phyloP scores from a whole-genome alignment of 768 basidiomycete species.

The Mycena leptocephala region DNA sequence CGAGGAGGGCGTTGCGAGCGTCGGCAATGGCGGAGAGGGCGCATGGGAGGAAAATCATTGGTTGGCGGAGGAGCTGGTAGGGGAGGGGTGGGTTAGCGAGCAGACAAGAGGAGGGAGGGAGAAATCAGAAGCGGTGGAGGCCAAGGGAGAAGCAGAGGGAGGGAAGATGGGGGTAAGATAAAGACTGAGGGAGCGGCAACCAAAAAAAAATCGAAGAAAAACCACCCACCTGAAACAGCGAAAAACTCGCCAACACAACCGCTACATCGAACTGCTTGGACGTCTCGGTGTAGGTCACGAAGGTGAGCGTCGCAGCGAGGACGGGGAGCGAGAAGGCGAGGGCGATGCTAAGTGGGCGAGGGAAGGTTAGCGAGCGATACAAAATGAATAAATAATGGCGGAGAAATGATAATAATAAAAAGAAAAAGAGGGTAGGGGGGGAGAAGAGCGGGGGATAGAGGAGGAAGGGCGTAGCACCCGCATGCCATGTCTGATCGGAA shows the following conservation, averaged over 20 bases:
- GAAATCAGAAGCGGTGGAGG: too few species aligned
- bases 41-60: constrained; percentile 78
- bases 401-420: too few species aligned
- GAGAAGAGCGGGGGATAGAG: too few species aligned
- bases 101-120: neutral
- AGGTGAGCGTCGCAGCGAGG: constrained; percentile 76
- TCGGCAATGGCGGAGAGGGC: constrained; percentile 76
- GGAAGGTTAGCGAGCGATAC: neutral
- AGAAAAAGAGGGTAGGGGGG: too few species aligned
- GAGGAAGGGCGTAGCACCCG: too few species aligned
- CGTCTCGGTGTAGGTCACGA: constrained; percentile 75
- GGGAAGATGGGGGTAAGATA: too few species aligned
- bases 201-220: neutral
- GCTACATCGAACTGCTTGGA: constrained; percentile 73
- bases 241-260: constrained; percentile 69
- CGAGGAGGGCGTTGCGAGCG: constrained; percentile 72
- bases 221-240: constrained; percentile 32
- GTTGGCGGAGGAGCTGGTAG: constrained; percentile 79
- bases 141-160: too few species aligned
- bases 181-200: too few species aligned
- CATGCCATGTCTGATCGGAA: too few species aligned
- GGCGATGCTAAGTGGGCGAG: constrained; percentile 64
- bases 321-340: constrained; percentile 74
- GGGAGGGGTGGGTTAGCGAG: neutral
- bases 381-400: too few species aligned